Evolutionary conservation across 2,329 filamentous ascomycete species (phyloP).

Genomic region (Fusarium falciforme): DNA sequence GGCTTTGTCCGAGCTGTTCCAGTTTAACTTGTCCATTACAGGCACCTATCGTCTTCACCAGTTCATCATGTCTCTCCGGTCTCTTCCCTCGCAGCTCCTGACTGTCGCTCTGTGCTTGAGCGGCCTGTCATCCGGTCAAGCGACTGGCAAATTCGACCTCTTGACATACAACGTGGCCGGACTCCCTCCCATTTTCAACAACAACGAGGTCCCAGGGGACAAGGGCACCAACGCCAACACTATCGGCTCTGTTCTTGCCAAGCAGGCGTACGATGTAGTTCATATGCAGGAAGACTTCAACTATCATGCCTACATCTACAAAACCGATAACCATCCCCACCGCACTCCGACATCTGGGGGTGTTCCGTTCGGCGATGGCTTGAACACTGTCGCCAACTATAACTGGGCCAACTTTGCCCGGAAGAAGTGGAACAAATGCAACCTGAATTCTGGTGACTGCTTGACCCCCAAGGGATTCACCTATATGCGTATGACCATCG

Average conservation of each 20-base stretch:
- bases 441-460: constrained; percentile 69
- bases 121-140: constrained; percentile 5
- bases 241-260: constrained; percentile 67
- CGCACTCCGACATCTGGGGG: constrained; percentile 74
- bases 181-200: constrained; percentile 66
- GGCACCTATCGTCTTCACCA: background rate
- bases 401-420: constrained; percentile 65
- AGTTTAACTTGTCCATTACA: background rate
- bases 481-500: constrained; percentile 69
- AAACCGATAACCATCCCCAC: constrained; percentile 67
- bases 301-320: constrained; percentile 73
- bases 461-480: constrained; percentile 78
- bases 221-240: constrained; percentile 67
- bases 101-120: constrained; percentile 15
- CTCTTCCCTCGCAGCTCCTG: constrained; percentile 4
- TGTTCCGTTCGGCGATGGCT: constrained; percentile 70
- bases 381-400: constrained; percentile 72
- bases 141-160: constrained; percentile 58
- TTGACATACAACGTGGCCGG: constrained; percentile 71
- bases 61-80: constrained; percentile 6
- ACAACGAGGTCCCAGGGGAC: constrained; percentile 71
- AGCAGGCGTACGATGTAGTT: constrained; percentile 70
- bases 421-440: constrained; percentile 70
- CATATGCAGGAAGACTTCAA: constrained; percentile 78
- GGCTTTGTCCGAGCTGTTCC: background rate